Base-by-base conservation (phyloP, 176 grass and related monocot genomes). In the Musa acuminata region DNA sequence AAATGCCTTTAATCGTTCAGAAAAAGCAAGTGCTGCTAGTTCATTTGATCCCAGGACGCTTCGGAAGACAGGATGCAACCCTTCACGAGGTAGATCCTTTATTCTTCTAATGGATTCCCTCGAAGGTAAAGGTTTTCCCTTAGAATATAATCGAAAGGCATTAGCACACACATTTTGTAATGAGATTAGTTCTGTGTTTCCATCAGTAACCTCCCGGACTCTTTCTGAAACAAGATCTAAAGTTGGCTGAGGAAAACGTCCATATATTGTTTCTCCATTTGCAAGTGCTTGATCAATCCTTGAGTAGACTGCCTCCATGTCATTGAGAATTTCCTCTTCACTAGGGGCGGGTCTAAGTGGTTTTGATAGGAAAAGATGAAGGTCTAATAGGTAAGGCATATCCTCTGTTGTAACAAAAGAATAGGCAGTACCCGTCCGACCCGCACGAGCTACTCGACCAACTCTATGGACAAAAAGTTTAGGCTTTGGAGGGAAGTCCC, bases 401-500 rank as follows among this genome's bases (percentile, higher is more conserved):
- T 98, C 95, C 79, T 94, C 86, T 73, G 90, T 83, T 64, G 95
- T 94, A 60, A 94, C 90, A 90, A 94, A 98, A 52, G 95, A 89
- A 80, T 94, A 98, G 55, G 95, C 90, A 67, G 84, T 93, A 60
- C 95, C 95, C 77, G 53, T 93, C 77, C 95, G 87, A 82, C 88
- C 90, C 65, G 89, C 88, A 58, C 90, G 77, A 81, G 90, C 95
- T 35, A 84, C 90, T 66, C 90, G 82, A 35, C 95, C 95, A 69
- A 99, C 95, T 75, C 90, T 90, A 72, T 99, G 95, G 81, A 99
- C 59, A 83, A 99, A 94, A 76, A 94, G 82, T 76, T 99, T 99
- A 67, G 95, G 90, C 75, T 91, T 99, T 75, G 90, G 88, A 67
- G 90, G 90, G 26, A 94, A 99, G 77, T 99, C 95, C 88, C 88